phyloP scores from a whole-genome alignment of 768 basidiomycete species.

The Pulveroboletus frians region DNA sequence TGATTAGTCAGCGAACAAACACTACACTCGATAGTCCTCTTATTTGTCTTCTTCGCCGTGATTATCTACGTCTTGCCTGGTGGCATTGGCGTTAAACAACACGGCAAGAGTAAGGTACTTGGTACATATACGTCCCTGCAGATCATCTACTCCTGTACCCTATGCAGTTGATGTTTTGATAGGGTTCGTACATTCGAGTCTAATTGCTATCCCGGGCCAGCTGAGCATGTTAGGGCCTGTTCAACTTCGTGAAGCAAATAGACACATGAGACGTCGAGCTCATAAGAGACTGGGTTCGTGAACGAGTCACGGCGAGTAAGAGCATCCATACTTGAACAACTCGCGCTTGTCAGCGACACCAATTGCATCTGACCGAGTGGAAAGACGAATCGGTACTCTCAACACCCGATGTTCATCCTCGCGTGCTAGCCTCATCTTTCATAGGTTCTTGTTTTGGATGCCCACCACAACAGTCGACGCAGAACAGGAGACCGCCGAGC shows the following conservation, averaged over 20 bases:
- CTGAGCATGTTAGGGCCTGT: too few relatives aligned
- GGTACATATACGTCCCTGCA: slow-evolving; percentile 37
- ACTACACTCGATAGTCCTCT: neutral
- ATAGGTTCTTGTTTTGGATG: neutral
- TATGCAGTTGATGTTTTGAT: slow-evolving; percentile 39
- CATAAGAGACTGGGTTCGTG: too few relatives aligned
- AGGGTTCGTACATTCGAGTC: slow-evolving; percentile 20
- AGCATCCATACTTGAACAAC: too few relatives aligned
- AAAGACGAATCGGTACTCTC: neutral
- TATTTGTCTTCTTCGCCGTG: slow-evolving; percentile 35
- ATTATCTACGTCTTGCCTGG: slow-evolving; percentile 60
- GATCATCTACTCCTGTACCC: slow-evolving; percentile 52
- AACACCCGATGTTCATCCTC: neutral
- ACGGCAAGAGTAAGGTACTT: slow-evolving; percentile 45
- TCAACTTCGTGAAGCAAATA: too few relatives aligned
- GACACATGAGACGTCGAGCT: too few relatives aligned
- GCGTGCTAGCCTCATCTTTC: neutral
- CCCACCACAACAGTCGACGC: neutral
- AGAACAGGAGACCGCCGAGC: slow-evolving; percentile 52
- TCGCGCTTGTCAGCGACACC: slow-evolving; percentile 8
- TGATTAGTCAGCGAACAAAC: slow-evolving; percentile 16
- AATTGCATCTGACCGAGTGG: neutral
- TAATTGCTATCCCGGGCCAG: neutral
- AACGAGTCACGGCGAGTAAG: too few relatives aligned
- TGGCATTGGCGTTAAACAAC: slow-evolving; percentile 66